Conservation (phyloP, 768 basidiomycete species). For the Mycena floridula region DNA sequence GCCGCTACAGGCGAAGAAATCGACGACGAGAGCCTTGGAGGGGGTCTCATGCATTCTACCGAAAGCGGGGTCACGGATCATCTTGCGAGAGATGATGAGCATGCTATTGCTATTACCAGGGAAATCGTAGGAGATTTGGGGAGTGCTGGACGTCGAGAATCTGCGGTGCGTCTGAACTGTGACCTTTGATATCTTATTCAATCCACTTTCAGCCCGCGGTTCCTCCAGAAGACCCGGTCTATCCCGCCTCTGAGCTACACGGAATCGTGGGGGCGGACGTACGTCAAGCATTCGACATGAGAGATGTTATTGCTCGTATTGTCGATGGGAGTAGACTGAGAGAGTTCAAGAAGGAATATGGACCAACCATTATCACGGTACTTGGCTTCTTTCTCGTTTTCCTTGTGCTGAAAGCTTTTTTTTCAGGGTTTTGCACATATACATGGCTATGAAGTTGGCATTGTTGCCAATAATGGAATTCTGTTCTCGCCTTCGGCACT, state of each 20-base stretch:
- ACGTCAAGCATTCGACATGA: constrained; percentile 87
- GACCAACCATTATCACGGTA: constrained; percentile 84
- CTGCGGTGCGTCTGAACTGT: background rate
- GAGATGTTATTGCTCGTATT: constrained; percentile 86
- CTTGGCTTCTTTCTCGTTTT: constrained; percentile 3
- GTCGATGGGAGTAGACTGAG: constrained; percentile 90
- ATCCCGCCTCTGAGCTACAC: constrained; percentile 76
- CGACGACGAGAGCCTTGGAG: constrained; percentile 88
- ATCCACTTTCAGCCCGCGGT: constrained; percentile 42
- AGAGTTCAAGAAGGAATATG: constrained; percentile 97
- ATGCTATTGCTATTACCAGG: constrained; percentile 76
- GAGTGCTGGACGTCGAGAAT: constrained; percentile 37
- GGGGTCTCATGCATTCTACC: constrained; percentile 85
- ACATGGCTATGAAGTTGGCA: constrained; percentile 86
- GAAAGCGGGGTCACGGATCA: constrained; percentile 92
- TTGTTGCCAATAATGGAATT: constrained; percentile 93
- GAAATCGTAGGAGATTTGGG: constrained; percentile 76
- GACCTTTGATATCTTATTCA: constrained; percentile 1
- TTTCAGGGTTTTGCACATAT: constrained; percentile 80
- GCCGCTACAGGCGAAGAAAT: constrained; percentile 92
- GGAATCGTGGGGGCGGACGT: constrained; percentile 90
- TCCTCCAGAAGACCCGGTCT: constrained; percentile 65
- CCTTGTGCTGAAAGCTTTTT: background rate
- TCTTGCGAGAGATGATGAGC: constrained; percentile 78
- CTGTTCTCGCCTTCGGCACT: constrained; percentile 89